These are phyloP conservation scores for Kluyveromyces nonfermentans DNA, from an alignment of 805 yeast genomes.

Conservation along the genomic window DNA sequence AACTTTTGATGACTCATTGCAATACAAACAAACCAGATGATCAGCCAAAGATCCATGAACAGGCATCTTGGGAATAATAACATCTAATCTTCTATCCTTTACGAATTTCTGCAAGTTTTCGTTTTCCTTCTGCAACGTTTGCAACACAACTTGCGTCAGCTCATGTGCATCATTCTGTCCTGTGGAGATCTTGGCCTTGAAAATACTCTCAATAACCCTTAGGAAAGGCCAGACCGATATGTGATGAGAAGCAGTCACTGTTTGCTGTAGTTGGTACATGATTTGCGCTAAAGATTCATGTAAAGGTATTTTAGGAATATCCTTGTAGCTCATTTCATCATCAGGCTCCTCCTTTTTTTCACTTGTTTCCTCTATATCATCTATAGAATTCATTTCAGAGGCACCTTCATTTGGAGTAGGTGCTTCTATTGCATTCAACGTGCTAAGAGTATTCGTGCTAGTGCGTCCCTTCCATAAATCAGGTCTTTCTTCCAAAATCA, in stretches of 20 bases:
- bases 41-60: constrained; percentile 60
- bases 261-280: constrained; percentile 50
- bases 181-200: constrained; percentile 63
- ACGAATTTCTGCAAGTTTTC: constrained; percentile 31
- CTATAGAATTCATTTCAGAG: neutral
- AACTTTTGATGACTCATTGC: constrained; percentile 53
- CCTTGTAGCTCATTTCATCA: constrained; percentile 7
- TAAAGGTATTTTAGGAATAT: constrained; percentile 38
- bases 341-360: constrained; percentile 1
- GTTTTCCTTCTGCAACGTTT: constrained; percentile 65
- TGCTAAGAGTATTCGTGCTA: constrained; percentile 1
- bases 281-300: constrained; percentile 49
- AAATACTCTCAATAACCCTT: constrained; percentile 60
- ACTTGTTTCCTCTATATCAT: neutral
- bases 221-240: constrained; percentile 74
- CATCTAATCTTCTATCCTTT: constrained; percentile 11
- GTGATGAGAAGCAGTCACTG: constrained; percentile 42
- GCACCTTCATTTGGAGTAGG: constrained; percentile 1
- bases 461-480: constrained; percentile 1
- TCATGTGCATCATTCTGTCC: constrained; percentile 96
- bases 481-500: neutral
- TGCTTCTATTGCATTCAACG: neutral
- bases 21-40: constrained; percentile 59
- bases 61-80: constrained; percentile 53
- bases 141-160: constrained; percentile 69